Evolutionary conservation across 2,329 filamentous ascomycete species (phyloP).

Genomic region (Kalaharituber pfeilii): DNA sequence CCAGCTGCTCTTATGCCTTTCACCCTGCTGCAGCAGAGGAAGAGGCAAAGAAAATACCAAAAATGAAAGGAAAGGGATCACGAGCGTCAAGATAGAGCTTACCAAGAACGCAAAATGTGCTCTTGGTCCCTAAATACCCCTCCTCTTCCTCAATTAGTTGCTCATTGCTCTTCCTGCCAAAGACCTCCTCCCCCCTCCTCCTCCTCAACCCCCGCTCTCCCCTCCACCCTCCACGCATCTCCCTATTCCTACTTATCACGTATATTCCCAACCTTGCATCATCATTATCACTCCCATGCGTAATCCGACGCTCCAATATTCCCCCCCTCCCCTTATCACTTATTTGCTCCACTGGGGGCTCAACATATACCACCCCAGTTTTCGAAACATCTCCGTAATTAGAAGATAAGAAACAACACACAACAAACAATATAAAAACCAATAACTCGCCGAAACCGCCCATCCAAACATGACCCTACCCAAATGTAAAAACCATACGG

Average conservation of each 20-base stretch:
- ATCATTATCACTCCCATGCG: too few species aligned
- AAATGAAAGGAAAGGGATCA: background rate
- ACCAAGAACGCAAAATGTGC: too few species aligned
- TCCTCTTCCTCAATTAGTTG: background rate
- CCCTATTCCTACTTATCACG: too few species aligned
- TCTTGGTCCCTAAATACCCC: background rate
- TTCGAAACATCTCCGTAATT: too few species aligned
- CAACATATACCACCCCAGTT: too few species aligned
- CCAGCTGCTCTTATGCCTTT: too few species aligned
- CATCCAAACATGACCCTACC: conserved; percentile 8
- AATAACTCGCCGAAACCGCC: conserved; percentile 3
- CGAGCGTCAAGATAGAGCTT: too few species aligned
- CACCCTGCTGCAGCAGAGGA: background rate
- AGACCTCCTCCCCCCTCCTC: background rate
- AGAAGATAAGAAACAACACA: too few species aligned
- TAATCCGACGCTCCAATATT: too few species aligned
- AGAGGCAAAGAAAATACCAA: background rate
- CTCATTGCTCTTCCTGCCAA: background rate
- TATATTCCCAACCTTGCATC: too few species aligned
- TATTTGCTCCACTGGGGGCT: background rate
- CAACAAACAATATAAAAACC: conserved; percentile 8
- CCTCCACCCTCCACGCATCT: background rate
- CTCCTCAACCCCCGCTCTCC: background rate
- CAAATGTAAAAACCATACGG: conserved; percentile 13
- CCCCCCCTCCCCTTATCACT: background rate